These are phyloP conservation scores for Daldinia sp. DNA, from an alignment of 2,329 filamentous ascomycete species.

Conservation along the genomic window DNA sequence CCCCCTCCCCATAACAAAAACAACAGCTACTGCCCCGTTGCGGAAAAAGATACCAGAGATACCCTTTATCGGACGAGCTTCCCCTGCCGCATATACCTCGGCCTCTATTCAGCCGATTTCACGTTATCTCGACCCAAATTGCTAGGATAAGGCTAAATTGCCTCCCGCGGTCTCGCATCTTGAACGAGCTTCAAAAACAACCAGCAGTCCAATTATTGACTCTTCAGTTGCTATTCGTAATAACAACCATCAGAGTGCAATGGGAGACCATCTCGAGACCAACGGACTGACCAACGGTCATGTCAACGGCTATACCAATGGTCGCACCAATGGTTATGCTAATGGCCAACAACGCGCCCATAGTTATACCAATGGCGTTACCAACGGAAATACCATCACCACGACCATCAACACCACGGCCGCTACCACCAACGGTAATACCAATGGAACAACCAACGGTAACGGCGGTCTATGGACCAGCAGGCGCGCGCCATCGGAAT, in stretches of 20 bases:
- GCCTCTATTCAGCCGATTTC: constrained; percentile 35
- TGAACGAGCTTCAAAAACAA: constrained; percentile 22
- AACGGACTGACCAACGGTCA: constrained; percentile 20
- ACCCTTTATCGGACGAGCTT: constrained; percentile 28
- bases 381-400: constrained; percentile 1
- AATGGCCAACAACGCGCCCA: constrained; percentile 12
- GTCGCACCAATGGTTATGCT: constrained; percentile 21
- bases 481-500: constrained; percentile 61
- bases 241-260: constrained; percentile 40
- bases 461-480: constrained; percentile 12
- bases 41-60: constrained; percentile 14
- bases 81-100: constrained; percentile 30
- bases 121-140: constrained; percentile 26
- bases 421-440: constrained; percentile 10
- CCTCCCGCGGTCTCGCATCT: constrained; percentile 38
- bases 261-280: constrained; percentile 46
- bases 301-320: constrained; percentile 23
- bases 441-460: constrained; percentile 24
- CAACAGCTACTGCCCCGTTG: constrained; percentile 24
- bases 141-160: constrained; percentile 49
- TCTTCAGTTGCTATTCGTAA: constrained; percentile 30
- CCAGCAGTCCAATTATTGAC: constrained; percentile 14
- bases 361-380: constrained; percentile 22
- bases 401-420: constrained; percentile 6
- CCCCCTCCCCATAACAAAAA: not conserved